Base-by-base conservation (phyloP, 441 rosid species). In the Bruguiera hainesii region DNA sequence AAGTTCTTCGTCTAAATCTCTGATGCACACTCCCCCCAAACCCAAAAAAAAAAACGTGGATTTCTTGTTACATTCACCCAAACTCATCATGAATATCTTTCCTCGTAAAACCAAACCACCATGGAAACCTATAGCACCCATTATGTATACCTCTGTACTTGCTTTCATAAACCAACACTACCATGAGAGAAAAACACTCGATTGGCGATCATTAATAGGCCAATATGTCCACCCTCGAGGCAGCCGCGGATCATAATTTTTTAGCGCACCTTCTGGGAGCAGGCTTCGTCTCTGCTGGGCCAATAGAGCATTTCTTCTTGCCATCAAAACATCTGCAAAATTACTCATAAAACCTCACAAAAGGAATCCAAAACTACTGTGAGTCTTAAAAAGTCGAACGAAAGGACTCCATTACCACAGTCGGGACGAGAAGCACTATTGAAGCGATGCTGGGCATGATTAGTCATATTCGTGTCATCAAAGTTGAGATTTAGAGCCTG, bases 221-320 rank as follows among this genome's bases (percentile, higher is more conserved):
- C 76, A 87, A 16, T 85, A 91, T 26, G 82, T 82, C 91, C 91
- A 86, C 31, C 86, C 94, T 50, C 85, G 84, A 7, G 85, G 96
- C 29, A 86, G 78, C 28, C 65, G 76, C 60, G 72, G 20, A 62
- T 78, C 84, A 39, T 79, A 81, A 67, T 68, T 42, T 13, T 3
- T 79, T 46, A 79, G 25, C 28, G 70, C 60, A 42, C 71, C 52
- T 0, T 73, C 79, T 21, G 59, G 70, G 50, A 79, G 79, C 15
- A 73, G 29, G 53, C 68, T 74, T 48, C 81, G 65, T 49, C 67
- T 80, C 68, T 77, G 90, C 61, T 80, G 83, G 4, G 76, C 61
- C 33, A 80, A 10, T 1, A 81, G 6, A 0, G 70, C 76, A 28
- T 79, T 84, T 65, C 84, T 82, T 21, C 85, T 80, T 6, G 84